These are phyloP conservation scores for Diaporthe citrichinensis DNA, from an alignment of 2,329 filamentous ascomycete species.

Conservation along the genomic window DNA sequence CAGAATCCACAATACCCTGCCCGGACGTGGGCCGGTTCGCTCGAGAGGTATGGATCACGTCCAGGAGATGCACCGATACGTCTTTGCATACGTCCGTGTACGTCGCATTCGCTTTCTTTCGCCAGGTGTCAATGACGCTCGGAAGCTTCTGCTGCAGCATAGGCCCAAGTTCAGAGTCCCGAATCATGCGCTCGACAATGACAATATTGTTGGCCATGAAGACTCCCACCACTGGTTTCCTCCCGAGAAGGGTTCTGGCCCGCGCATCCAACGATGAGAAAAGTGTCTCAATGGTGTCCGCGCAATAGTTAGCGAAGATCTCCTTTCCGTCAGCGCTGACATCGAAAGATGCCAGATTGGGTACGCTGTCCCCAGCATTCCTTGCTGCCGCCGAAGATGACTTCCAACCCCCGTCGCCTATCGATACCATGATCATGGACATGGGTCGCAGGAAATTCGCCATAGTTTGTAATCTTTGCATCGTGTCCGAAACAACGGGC, in stretches of 20 bases:
- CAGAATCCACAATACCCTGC: conserved; percentile 79
- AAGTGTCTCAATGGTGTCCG: conserved; percentile 88
- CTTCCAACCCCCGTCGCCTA: conserved; percentile 94
- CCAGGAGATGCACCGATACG: conserved; percentile 85
- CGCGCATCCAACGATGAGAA: conserved; percentile 83
- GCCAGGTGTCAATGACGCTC: conserved; percentile 81
- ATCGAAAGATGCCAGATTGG: conserved; percentile 84
- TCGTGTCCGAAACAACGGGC: conserved; percentile 84
- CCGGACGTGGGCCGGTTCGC: conserved; percentile 78
- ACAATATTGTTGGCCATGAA: conserved; percentile 92
- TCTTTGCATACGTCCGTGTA: conserved; percentile 94
- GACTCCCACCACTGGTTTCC: conserved; percentile 84
- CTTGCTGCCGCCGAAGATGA: conserved; percentile 64
- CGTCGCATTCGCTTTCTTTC: conserved; percentile 84
- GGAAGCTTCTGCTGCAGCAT: conserved; percentile 78
- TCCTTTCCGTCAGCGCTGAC: conserved; percentile 89
- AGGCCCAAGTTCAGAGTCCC: conserved; percentile 81
- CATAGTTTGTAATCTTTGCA: conserved; percentile 89
- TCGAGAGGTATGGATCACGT: conserved; percentile 92
- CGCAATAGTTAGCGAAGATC: conserved; percentile 90
- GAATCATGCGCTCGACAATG: conserved; percentile 87
- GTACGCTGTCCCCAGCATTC: conserved; percentile 73
- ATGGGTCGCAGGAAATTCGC: conserved; percentile 88
- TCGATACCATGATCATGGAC: conserved; percentile 89
- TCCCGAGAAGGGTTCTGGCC: conserved; percentile 79